phyloP scores from a whole-genome alignment of 2,329 filamentous ascomycete genomes.

The Fusarium odoratissimum region DNA sequence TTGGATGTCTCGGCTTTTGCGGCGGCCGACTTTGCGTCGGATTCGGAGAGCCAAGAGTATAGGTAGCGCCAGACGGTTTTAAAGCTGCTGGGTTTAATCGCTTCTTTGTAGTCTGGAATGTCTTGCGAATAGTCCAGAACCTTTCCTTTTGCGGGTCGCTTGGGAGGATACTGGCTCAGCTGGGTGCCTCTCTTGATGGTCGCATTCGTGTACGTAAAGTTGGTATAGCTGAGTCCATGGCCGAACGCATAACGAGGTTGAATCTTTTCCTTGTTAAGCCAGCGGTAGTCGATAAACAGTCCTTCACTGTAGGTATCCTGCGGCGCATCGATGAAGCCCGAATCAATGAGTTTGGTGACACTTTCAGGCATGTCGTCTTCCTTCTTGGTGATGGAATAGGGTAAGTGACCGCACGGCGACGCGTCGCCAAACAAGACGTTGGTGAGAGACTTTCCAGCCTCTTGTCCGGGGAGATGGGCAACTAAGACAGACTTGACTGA shows the following conservation, averaged over 20 bases:
- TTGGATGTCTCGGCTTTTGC: slow-evolving; percentile 48
- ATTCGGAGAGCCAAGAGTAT: slow-evolving; percentile 71
- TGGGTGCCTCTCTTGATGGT: slow-evolving; percentile 59
- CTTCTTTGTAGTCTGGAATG: slow-evolving; percentile 65
- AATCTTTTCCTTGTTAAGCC: slow-evolving; percentile 83
- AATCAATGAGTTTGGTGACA: slow-evolving; percentile 57
- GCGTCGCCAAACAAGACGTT: slow-evolving; percentile 83
- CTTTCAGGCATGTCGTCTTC: slow-evolving; percentile 76
- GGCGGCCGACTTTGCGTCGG: slow-evolving; percentile 55
- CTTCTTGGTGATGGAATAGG: slow-evolving; percentile 84
- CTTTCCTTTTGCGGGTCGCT: slow-evolving; percentile 52
- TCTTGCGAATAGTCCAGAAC: slow-evolving; percentile 59
- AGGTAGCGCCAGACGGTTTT: slow-evolving; percentile 72
- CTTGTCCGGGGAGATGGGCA: slow-evolving; percentile 88
- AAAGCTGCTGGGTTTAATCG: slow-evolving; percentile 70
- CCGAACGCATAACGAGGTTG: slow-evolving; percentile 87
- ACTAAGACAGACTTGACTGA: slow-evolving; percentile 83
- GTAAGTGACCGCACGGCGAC: slow-evolving; percentile 82
- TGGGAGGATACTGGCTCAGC: slow-evolving; percentile 54
- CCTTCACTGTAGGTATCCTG: slow-evolving; percentile 88
- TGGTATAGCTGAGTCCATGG: slow-evolving; percentile 85
- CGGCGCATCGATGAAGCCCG: slow-evolving; percentile 69
- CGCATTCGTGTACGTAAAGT: slow-evolving; percentile 70
- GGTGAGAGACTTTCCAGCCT: slow-evolving; percentile 83
- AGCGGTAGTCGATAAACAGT: slow-evolving; percentile 88